Base-by-base conservation (phyloP, 352 stramenopile genomes). In the Blastocystis sp. region DNA sequence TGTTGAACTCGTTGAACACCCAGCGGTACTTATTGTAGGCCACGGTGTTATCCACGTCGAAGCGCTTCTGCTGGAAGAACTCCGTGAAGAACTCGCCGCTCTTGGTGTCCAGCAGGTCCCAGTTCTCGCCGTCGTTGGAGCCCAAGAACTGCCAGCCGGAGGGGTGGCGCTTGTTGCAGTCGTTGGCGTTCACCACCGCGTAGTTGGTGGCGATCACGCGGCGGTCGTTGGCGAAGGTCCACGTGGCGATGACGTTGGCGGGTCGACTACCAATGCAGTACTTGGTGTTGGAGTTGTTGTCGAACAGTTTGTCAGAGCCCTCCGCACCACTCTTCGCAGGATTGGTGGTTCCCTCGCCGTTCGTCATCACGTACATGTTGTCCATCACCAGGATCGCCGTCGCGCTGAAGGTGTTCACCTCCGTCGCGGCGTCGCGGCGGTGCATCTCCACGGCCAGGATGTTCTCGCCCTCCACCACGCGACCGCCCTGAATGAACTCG, bases 11-110 rank as follows among this genome's bases (percentile, higher is more conserved):
- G 19, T n/a, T 24, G 40, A 88, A 21, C 40, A 52, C 45, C 19
- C 79, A 40, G 14, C 63, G 61, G 68, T 88, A 88, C 60, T 45
- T n/a, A 19, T 88, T 88, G 68, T 88, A 88, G 2, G 78, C n/a
- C 21, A 54, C 43, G 3, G 24, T 52, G 48, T 88, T 88, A 9
- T 28, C 42, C 19, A 88, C n/a, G 21, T 64, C 60, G 52, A 61
- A 88, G 3, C 28, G 40, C 19, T 11, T 24, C 59, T 69, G 62
- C 24, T 88, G 38, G 3, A 63, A 59, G 4, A 34, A n/a, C 11
- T 14, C 10, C n/a, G 57, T 57, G 43, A 88, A 88, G 60, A n/a
- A 57, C 45, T 65, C 19, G 45, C 40, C 34, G 1, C 10, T 57
- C 21, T 59, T 43, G 7, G 7, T 14, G 40, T 69, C 62, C 40